Evolutionary conservation across 805 yeast genomes (phyloP).

Genomic region (Kazachstania africana): DNA sequence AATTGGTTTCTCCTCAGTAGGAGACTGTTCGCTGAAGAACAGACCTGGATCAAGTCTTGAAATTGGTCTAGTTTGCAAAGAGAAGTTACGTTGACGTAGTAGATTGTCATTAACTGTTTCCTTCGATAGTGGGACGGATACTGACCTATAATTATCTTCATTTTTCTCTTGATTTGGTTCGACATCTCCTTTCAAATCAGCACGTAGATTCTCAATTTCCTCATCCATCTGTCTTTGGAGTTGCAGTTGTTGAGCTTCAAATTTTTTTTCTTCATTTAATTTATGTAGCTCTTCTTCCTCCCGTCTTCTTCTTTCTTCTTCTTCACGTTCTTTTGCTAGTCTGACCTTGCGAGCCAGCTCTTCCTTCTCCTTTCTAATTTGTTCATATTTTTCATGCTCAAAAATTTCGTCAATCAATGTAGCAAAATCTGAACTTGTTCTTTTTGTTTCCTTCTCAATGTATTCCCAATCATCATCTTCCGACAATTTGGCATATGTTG

Average conservation of each 20-base stretch:
- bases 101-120: conserved; percentile 16
- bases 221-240: conserved; percentile 22
- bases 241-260: conserved; percentile 12
- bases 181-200: conserved; percentile 3
- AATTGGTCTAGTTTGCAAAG: conserved; percentile 31
- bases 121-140: conserved; percentile 27
- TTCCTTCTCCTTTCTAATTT: conserved; percentile 37
- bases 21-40: conserved; percentile 6
- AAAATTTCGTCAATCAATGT: conserved; percentile 66
- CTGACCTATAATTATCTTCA: conserved; percentile 23
- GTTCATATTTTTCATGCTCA: conserved; percentile 57
- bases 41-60: conserved; percentile 35
- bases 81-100: conserved; percentile 28
- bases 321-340: conserved; percentile 36
- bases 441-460: conserved; percentile 58
- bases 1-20: conserved; percentile 5
- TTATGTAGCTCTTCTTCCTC: conserved; percentile 15
- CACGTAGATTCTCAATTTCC: conserved; percentile 13
- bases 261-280: conserved; percentile 13
- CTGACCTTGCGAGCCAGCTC: conserved; percentile 34
- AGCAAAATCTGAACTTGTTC: conserved; percentile 72
- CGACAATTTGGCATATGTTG: conserved; percentile 63
- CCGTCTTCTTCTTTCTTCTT: conserved; percentile 26
- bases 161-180: conserved; percentile 6
- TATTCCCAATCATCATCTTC: conserved; percentile 56